phyloP scores from a whole-genome alignment of 202 grass and related monocot genomes.

The Eragrostis tef region DNA sequence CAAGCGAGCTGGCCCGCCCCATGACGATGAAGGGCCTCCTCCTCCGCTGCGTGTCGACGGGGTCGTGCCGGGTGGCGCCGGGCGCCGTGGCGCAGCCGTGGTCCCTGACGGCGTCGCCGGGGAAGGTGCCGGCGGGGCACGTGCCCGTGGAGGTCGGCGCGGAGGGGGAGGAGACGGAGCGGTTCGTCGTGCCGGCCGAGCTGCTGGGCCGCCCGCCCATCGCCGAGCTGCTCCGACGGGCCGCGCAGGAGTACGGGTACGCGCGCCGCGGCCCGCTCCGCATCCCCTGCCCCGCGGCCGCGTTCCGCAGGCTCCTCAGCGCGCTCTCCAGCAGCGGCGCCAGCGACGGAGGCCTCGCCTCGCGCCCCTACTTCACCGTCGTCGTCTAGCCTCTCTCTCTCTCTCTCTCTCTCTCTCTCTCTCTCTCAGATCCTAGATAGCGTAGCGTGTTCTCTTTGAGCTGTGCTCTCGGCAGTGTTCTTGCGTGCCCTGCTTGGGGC shows the following conservation, averaged over 20 bases:
- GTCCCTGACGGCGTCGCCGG: neutral
- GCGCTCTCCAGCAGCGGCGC: slow-evolving; percentile 52
- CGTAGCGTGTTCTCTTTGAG: neutral
- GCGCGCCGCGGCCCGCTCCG: slow-evolving; percentile 68
- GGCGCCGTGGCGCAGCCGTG: neutral
- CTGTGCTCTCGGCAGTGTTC: no score
- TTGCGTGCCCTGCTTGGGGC: no score
- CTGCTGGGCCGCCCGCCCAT: slow-evolving; percentile 68
- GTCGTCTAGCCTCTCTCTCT: slow-evolving; percentile 42
- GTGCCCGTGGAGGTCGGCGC: slow-evolving; percentile 72
- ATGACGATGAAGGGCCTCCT: slow-evolving; percentile 51
- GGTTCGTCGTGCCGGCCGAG: slow-evolving; percentile 78
- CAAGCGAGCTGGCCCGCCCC: no score
- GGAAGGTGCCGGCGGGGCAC: slow-evolving; percentile 76
- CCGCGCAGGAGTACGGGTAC: slow-evolving; percentile 92
- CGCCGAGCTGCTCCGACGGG: slow-evolving; percentile 64
- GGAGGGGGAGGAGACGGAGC: slow-evolving; percentile 70
- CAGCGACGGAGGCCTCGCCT: slow-evolving; percentile 3
- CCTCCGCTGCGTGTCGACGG: slow-evolving; percentile 51
- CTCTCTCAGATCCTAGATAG: slow-evolving; percentile 32
- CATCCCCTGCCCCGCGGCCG: slow-evolving; percentile 71
- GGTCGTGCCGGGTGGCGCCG: slow-evolving; percentile 54
- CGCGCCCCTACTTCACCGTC: slow-evolving; percentile 38
- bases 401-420: no score
- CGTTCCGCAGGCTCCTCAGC: slow-evolving; percentile 63